These are phyloP conservation scores for Podaxis sp. DNA, from an alignment of 768 basidiomycete genomes.

Conservation along the genomic window DNA sequence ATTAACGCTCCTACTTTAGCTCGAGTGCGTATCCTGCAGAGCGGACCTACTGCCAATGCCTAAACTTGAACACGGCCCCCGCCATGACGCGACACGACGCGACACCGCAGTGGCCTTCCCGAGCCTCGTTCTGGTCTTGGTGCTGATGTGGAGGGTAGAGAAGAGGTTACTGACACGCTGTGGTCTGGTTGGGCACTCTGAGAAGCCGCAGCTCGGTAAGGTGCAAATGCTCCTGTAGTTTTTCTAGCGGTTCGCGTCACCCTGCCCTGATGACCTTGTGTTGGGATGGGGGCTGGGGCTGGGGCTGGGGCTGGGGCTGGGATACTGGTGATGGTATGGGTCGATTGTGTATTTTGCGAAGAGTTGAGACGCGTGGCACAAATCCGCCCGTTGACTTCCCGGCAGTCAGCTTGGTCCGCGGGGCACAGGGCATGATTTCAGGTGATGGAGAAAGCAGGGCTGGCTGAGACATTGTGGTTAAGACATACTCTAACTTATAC, in stretches of 20 bases:
- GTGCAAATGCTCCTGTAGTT: not conserved
- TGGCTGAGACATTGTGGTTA: not conserved
- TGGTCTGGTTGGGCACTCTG: no score
- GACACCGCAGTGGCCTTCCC: no score
- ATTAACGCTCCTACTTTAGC: not conserved
- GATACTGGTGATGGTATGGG: no score
- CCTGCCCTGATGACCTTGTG: not conserved
- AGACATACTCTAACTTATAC: not conserved
- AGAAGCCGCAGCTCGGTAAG: no score
- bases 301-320: not conserved
- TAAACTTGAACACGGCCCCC: no score
- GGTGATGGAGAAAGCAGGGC: not conserved
- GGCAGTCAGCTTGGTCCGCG: not conserved
- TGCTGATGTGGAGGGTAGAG: not conserved
- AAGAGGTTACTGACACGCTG: not conserved
- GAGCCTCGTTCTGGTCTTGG: not conserved
- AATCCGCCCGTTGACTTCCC: no score
- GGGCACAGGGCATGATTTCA: not conserved
- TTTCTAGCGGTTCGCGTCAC: slow-evolving; percentile 1
- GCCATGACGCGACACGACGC: no score
- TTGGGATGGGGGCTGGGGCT: not conserved
- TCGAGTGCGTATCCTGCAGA: no score
- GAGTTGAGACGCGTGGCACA: no score
- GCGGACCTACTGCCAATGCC: no score
- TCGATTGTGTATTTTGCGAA: no score